phyloP scores from a whole-genome alignment of 2,329 filamentous ascomycete species.

The Diaporthe velutina region DNA sequence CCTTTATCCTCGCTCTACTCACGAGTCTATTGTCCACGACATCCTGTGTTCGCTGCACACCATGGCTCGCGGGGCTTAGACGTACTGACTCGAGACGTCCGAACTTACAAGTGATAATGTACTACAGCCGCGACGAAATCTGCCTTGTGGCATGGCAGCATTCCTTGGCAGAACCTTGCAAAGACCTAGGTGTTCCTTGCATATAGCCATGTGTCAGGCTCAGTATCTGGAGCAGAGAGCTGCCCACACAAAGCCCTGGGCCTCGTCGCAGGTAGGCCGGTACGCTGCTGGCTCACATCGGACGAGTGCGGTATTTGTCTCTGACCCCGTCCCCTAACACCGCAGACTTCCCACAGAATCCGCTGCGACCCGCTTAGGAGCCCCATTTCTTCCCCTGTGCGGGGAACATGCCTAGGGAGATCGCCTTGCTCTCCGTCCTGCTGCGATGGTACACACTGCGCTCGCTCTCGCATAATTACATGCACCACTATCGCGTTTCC shows the following conservation, averaged over 20 bases:
- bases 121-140: conserved; percentile 5
- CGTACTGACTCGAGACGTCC: conserved; percentile 10
- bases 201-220: conserved; percentile 7
- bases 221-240: neutral
- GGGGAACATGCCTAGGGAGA: neutral
- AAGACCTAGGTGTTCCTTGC: neutral
- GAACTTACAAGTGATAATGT: neutral
- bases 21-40: neutral
- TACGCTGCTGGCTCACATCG: conserved; percentile 15
- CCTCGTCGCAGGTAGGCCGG: conserved; percentile 1
- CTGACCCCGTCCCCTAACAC: neutral
- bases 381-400: neutral
- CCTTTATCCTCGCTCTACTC: too few species aligned
- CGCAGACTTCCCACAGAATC: neutral
- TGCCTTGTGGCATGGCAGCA: conserved; percentile 4
- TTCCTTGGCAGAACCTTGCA: conserved; percentile 8
- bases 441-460: neutral
- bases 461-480: conserved; percentile 28
- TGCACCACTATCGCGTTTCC: neutral
- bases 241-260: neutral
- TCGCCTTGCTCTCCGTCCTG: neutral
- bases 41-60: neutral
- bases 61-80: neutral
- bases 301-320: conserved; percentile 12
- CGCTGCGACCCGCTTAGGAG: conserved; percentile 11